Percentiles rank a stretch among this genome's conserved stretches.
Conservation (phyloP, 495 filamentous ascomycete species). For the Aspergillus indologenus region DNA sequence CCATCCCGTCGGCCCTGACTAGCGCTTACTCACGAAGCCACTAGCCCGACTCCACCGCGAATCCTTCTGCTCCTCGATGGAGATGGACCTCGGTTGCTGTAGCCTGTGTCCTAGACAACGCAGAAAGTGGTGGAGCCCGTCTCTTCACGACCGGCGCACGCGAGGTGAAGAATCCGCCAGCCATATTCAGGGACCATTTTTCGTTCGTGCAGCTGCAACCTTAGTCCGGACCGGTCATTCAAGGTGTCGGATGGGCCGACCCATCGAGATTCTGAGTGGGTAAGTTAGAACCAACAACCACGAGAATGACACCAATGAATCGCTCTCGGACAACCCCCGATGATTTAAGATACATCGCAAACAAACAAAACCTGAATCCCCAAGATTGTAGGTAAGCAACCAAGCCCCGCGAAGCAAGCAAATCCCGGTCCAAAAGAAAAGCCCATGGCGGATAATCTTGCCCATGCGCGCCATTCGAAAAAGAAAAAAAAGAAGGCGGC, state of each 20-base stretch:
- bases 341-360: too few species aligned
- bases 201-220: too few species aligned
- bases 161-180: too few species aligned
- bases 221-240: too few species aligned
- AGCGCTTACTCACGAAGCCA: neutral
- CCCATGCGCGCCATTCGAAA: neutral
- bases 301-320: too few species aligned
- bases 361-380: too few species aligned
- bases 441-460: neutral
- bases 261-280: too few species aligned
- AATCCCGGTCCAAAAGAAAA: neutral
- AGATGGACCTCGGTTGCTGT: neutral
- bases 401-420: neutral
- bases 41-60: neutral
- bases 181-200: too few species aligned
- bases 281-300: too few species aligned
- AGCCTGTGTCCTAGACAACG: neutral
- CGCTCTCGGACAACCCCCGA: neutral
- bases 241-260: too few species aligned
- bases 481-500: neutral
- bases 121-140: neutral
- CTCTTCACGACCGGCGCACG: too few species aligned
- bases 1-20: neutral
- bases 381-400: neutral
- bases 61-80: neutral